A percentile compares a stretch with the other conserved stretches of the same genome.
Evolutionary conservation across 352 stramenopile genomes (phyloP).

Genomic region (Globisporangium camurandrum): DNA sequence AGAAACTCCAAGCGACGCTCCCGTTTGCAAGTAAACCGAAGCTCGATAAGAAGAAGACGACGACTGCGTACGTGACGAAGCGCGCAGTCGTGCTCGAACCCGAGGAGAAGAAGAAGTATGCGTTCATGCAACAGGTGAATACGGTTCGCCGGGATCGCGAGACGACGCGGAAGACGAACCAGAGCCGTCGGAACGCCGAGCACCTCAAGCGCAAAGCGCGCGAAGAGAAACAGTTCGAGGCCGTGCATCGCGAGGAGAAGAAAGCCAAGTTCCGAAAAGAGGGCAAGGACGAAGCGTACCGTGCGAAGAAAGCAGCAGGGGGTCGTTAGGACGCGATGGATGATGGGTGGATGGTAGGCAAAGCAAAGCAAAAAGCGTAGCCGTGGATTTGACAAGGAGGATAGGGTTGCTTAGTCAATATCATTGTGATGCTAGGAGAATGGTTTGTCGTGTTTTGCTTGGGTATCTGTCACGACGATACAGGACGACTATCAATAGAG

Average conservation of each 20-base stretch:
- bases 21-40: slow-evolving; percentile 98
- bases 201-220: slow-evolving; percentile 90
- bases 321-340: neutral
- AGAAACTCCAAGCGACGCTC: slow-evolving; percentile 95
- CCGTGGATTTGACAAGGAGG: no score
- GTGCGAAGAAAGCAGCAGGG: slow-evolving; percentile 36
- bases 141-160: slow-evolving; percentile 97
- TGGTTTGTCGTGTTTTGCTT: no score
- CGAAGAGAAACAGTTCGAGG: slow-evolving; percentile 88
- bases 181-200: slow-evolving; percentile 75
- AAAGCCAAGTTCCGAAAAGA: slow-evolving; percentile 82
- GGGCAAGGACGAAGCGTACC: slow-evolving; percentile 65
- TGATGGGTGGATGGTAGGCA: slow-evolving; percentile 19
- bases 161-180: slow-evolving; percentile 90
- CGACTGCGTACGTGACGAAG: slow-evolving; percentile 84
- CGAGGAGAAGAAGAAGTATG: slow-evolving; percentile 95
- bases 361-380: no score
- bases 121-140: slow-evolving; percentile 96
- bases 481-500: no score
- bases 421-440: no score
- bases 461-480: no score
- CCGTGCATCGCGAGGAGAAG: slow-evolving; percentile 74
- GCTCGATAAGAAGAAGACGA: slow-evolving; percentile 73
- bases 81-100: slow-evolving; percentile 93
- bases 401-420: no score